Evolutionary conservation across 306 rosid genomes (phyloP).

Genomic region (Fragaria vesca): DNA sequence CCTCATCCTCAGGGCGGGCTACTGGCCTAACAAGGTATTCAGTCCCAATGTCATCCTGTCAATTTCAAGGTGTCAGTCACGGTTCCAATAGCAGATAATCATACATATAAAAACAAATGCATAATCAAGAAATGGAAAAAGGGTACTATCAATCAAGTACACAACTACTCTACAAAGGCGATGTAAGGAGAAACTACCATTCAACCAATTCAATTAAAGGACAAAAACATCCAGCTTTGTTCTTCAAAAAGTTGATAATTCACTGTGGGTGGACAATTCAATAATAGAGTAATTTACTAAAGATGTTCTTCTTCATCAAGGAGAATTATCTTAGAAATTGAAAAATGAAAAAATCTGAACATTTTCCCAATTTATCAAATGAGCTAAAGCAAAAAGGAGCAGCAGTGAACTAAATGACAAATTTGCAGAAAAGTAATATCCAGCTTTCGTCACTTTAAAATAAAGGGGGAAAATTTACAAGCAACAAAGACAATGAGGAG

Average conservation of each 20-base stretch:
- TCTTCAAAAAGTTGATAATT: background rate
- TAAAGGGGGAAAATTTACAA: background rate
- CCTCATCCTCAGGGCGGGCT: slow-evolving; percentile 76
- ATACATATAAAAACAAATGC: background rate
- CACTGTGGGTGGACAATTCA: background rate
- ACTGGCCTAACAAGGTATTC: slow-evolving; percentile 83
- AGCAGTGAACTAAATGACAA: background rate
- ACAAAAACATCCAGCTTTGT: background rate
- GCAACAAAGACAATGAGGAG: background rate
- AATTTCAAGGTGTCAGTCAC: background rate
- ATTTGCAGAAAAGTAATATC: background rate
- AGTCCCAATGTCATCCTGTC: slow-evolving; percentile 75
- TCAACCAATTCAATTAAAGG: background rate
- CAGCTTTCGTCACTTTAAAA: background rate
- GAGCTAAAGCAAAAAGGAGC: background rate
- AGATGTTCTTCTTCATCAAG: too few species aligned
- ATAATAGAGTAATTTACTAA: too few species aligned
- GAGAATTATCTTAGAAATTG: too few species aligned
- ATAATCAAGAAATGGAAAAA: background rate
- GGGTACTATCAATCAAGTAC: background rate
- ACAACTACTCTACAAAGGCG: background rate
- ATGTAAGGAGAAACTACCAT: background rate
- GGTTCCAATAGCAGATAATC: background rate
- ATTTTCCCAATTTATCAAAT: background rate
- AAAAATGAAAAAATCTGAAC: background rate